Evolutionary conservation across 2,329 filamentous ascomycete genomes (phyloP), one percentile per base, ranked within the genome.

Genomic region (Xylariaceae sp.): DNA sequence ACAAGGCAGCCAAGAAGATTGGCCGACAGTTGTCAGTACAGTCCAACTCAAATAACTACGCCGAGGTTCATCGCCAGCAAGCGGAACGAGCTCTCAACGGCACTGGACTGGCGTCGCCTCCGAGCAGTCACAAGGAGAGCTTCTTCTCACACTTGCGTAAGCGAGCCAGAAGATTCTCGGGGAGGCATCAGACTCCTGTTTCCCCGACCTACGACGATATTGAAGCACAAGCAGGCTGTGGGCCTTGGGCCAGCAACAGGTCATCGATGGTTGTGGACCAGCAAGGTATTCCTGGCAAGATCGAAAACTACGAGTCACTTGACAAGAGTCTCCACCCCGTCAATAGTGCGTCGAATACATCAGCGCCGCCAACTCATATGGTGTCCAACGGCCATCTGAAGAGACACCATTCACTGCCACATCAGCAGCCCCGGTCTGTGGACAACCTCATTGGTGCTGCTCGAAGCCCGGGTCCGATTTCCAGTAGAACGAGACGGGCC

Each of bases 71-170:
- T 56, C 76, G 90, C 35, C 86, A 90, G 61, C 87, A 96, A 59
- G 87, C 90, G 11, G 90, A 96, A 59, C 75, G 86, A 42, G 87
- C 88, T 23, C 70, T 96, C 29, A 95, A 88, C 54, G 92, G 89
- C 33, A 80, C 82, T 50, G 83, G 80, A 15, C 67, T 89, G 16
- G 78, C 75, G 12, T 92, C 87, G 5, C 86, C 88, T 4, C 78
- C 81, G 0, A 80, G 74, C 49, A 84, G 75, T 13, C 84, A 88
- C 36, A 93, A 93, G 55, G 92, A 98, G 59, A 87, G 92, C 59
- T 98, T 98, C 68, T 98, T 98, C 63, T 96, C 92, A 1, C 92
- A 98, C 56, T 72, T 98, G 6, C 77, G 92, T 36, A 98, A 98
- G 62, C 81, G 90, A 32, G 92, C 93, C 18, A 77, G 92, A 47